Conservation (phyloP, 805 yeast genomes). For the Vanderwaltozyma verrucispora region DNA sequence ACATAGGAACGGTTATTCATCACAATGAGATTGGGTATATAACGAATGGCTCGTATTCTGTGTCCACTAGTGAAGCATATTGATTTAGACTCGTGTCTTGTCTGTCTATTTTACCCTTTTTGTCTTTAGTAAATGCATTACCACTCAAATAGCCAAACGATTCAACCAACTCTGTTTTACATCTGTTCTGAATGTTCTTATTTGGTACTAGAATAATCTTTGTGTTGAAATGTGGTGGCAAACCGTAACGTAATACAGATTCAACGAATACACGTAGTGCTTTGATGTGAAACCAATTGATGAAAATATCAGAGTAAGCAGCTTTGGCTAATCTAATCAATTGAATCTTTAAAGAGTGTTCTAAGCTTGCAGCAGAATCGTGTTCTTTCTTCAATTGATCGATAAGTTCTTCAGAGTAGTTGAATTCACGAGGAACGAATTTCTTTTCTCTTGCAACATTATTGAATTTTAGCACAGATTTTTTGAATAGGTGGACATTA, state of each 20-base stretch:
- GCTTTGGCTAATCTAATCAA: constrained; percentile 73
- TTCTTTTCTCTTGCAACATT: constrained; percentile 69
- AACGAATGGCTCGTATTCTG: constrained; percentile 95
- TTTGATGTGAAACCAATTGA: constrained; percentile 86
- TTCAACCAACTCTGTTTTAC: constrained; percentile 58
- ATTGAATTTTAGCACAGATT: constrained; percentile 59
- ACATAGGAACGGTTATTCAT: no score
- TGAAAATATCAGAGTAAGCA: constrained; percentile 78
- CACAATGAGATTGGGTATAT: constrained; percentile 40
- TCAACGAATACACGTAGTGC: constrained; percentile 84
- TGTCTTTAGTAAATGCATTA: constrained; percentile 64
- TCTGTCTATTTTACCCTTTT: constrained; percentile 47
- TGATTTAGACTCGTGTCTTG: constrained; percentile 65
- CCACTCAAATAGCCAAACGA: constrained; percentile 90
- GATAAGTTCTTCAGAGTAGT: constrained; percentile 68
- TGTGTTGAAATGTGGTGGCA: constrained; percentile 82
- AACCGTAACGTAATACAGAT: constrained; percentile 87
- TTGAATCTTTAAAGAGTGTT: constrained; percentile 64
- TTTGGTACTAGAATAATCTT: constrained; percentile 38
- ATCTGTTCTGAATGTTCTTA: constrained; percentile 38
- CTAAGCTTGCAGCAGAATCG: constrained; percentile 62
- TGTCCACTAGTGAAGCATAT: constrained; percentile 85
- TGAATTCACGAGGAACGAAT: constrained; percentile 89
- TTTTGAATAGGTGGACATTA: constrained; percentile 77
- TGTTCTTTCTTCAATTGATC: constrained; percentile 70